A percentile compares a stretch with the other conserved stretches of the same genome.
Evolutionary conservation across 83 land plant genomes (phyloP).

Genomic region (Thuja plicata): DNA sequence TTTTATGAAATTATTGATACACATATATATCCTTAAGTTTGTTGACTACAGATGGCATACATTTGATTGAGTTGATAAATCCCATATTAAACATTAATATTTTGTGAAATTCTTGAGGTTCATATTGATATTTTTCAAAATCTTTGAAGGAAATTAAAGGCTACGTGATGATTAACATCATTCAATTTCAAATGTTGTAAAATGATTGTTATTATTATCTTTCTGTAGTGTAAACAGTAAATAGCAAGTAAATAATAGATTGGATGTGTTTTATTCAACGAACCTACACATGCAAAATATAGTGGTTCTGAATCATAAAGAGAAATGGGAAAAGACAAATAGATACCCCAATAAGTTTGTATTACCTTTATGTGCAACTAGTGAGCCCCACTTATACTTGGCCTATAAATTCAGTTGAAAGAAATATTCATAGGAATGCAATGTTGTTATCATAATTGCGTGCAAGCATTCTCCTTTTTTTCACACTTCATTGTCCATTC

Average conservation of each 20-base stretch:
- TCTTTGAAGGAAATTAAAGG: too few relatives aligned
- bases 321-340: background rate
- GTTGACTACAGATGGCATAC: background rate
- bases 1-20: too few relatives aligned
- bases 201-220: too few relatives aligned
- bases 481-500: background rate
- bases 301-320: background rate
- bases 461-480: background rate
- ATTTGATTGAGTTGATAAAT: background rate
- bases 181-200: too few relatives aligned
- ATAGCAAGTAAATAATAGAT: too few relatives aligned
- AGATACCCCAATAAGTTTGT: too few relatives aligned
- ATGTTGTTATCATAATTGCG: background rate
- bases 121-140: background rate
- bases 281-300: background rate
- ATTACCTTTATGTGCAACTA: too few relatives aligned
- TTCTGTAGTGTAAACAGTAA: too few relatives aligned
- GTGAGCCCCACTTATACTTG: too few relatives aligned
- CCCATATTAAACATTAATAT: background rate
- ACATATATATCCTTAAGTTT: background rate
- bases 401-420: too few relatives aligned
- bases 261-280: background rate
- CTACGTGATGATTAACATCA: too few relatives aligned
- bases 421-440: too few relatives aligned
- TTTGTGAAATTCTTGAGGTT: background rate